Base-by-base conservation (phyloP, 441 rosid genomes). In the Rhodomyrtus psidioides region DNA sequence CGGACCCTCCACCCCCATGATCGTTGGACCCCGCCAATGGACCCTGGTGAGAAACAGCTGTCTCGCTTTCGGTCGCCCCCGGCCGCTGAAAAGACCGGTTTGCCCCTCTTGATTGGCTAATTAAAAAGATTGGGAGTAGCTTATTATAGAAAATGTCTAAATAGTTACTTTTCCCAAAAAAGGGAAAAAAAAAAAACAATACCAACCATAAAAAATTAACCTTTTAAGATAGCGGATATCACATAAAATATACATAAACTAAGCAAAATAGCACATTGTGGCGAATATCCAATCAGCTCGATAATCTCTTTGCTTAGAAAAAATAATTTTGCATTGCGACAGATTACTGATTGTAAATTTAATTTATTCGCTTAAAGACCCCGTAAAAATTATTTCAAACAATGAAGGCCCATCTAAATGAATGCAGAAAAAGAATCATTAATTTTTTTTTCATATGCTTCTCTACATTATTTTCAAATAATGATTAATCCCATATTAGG, bases 41-140 rank as follows among this genome's bases (percentile, higher is more conserved):
- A 87, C 54, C n/a, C 82, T 60, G 55, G 3, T 53, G 83, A 81
- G 17, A 79, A 82, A 88, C 91, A 90, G 93, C 92, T 91, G 93
- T 89, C 90, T 87, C 55, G 23, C 89, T 91, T 85, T 86, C 86
- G 87, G 84, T 53, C 39, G 79, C 79, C 9, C 5, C 49, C 2
- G 10, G 10, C 7, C 44, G 53, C 0, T 0, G 7, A 15, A 57
- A 54, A 30, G 93, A 90, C 92, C 24, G 13, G 23, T 88, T 8
- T 88, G 46, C 90, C 90, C 91, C 55, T 86, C 1, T 1, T 1
- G 2, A 30, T 81, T 53, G 8, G n/a, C 2, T 0, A 19, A 30
- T 81, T 14, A 27, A n/a, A 0, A 13, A 34, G 79, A 46, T 51
- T 7, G 6, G 6, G 21, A 10, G n/a, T 23, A 6, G 65, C 70